phyloP scores from a whole-genome alignment of 345 rosid genomes.

The Eucalyptus regnans region DNA sequence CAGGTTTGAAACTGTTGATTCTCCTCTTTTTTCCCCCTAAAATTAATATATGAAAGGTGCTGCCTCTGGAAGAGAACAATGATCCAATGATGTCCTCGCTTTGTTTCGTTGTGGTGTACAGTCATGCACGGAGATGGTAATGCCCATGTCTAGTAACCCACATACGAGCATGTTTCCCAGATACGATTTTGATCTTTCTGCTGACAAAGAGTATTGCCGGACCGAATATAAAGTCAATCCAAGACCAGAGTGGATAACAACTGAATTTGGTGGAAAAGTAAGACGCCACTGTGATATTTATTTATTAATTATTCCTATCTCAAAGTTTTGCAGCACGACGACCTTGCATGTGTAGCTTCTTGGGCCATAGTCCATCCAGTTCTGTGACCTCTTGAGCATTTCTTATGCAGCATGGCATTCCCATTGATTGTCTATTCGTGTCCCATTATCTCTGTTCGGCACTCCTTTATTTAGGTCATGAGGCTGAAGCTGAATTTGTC shows the following conservation, averaged over 20 bases:
- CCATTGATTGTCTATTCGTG: not conserved
- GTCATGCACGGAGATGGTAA: conserved; percentile 95
- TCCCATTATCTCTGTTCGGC: not conserved
- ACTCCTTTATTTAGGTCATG: not conserved
- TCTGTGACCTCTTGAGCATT: not conserved
- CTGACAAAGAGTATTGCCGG: conserved; percentile 57
- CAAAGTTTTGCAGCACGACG: not conserved
- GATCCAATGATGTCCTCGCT: not conserved
- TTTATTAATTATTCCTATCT: not conserved
- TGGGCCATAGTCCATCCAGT: not conserved
- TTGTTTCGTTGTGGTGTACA: conserved; percentile 1
- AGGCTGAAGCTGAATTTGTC: not conserved
- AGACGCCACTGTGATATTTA: not conserved
- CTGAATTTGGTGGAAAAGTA: conserved; percentile 86
- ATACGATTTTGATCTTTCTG: conserved; percentile 49
- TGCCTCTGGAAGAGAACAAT: not conserved
- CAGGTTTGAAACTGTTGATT: conserved; percentile 35
- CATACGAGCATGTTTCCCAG: conserved; percentile 61
- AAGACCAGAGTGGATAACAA: conserved; percentile 77
- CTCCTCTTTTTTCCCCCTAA: not conserved
- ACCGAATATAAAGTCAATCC: conserved; percentile 46
- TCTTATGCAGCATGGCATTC: not conserved
- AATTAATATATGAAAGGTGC: not conserved
- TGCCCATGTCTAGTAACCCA: conserved; percentile 68
- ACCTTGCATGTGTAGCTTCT: not conserved